Evolutionary conservation across 345 rosid genomes (phyloP).

Genomic region (Combretum micranthum): DNA sequence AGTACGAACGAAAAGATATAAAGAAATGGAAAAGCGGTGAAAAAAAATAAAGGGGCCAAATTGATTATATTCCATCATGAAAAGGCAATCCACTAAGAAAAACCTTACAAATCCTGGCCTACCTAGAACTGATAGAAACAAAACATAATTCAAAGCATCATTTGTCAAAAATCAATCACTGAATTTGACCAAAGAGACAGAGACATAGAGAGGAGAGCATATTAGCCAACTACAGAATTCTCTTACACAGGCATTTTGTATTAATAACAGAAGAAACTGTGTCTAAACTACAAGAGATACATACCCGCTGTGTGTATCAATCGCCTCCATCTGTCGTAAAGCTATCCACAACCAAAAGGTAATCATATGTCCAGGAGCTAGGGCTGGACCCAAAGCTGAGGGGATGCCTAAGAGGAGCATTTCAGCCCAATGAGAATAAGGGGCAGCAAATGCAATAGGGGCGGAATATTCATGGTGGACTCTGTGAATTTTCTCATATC

Average conservation of each 20-base stretch:
- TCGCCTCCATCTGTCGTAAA: constrained; percentile 84
- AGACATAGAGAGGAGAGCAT: too few relatives aligned
- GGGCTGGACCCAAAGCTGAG: constrained; percentile 86
- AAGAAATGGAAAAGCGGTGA: neutral
- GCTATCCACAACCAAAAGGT: constrained; percentile 94
- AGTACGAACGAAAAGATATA: neutral
- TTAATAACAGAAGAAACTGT: too few relatives aligned
- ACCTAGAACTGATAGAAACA: too few relatives aligned
- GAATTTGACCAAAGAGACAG: constrained; percentile 2
- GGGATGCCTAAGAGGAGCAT: constrained; percentile 85
- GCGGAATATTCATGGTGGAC: constrained; percentile 89
- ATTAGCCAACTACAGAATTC: too few relatives aligned
- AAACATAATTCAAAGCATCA: constrained; percentile 8
- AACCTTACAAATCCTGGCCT: too few relatives aligned
- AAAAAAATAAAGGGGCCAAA: constrained; percentile 1
- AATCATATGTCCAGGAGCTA: constrained; percentile 90
- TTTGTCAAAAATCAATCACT: constrained; percentile 26
- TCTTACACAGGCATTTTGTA: too few relatives aligned
- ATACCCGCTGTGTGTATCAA: constrained; percentile 97
- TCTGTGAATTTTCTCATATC: constrained; percentile 78
- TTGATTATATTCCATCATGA: too few relatives aligned
- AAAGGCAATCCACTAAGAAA: too few relatives aligned
- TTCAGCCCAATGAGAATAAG: constrained; percentile 96
- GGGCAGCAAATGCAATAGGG: constrained; percentile 79
- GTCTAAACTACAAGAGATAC: constrained; percentile 19